Evolutionary conservation across 768 basidiomycete genomes (phyloP).

Genomic region (Mycena olivaceomarginata): DNA sequence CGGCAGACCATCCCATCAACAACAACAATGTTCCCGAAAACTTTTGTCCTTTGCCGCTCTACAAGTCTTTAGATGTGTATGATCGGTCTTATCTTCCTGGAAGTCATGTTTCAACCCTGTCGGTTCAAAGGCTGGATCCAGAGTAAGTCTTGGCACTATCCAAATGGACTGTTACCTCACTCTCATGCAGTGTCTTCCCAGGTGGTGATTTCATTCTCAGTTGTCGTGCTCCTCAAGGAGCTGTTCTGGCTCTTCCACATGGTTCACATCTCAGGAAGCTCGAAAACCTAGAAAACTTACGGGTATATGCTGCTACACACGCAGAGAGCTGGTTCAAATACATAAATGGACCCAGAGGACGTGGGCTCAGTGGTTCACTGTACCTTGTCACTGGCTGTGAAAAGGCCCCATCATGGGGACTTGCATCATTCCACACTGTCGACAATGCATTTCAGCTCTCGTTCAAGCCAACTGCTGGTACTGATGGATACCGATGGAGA

Average conservation of each 20-base stretch:
- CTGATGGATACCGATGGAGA: background rate
- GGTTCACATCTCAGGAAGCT: background rate
- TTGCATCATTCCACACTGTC: background rate
- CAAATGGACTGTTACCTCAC: background rate
- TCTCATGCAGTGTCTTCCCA: background rate
- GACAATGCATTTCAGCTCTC: constrained; percentile 2
- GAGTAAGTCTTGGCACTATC: background rate
- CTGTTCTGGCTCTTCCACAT: constrained; percentile 4
- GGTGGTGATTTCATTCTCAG: background rate
- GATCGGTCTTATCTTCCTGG: background rate
- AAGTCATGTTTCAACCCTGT: background rate
- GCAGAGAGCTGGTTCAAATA: constrained; percentile 7
- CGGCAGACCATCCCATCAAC: background rate
- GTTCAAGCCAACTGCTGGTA: background rate
- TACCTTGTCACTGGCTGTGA: constrained; percentile 12
- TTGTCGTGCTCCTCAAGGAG: background rate
- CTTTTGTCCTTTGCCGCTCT: background rate
- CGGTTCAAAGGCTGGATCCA: background rate
- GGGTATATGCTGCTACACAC: background rate
- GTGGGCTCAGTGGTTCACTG: background rate
- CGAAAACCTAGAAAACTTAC: background rate
- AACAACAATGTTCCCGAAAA: background rate
- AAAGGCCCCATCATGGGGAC: background rate
- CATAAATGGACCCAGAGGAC: background rate
- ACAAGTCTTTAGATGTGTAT: background rate